phyloP scores from a whole-genome alignment of 345 rosid genomes.

The Acer negundo region DNA sequence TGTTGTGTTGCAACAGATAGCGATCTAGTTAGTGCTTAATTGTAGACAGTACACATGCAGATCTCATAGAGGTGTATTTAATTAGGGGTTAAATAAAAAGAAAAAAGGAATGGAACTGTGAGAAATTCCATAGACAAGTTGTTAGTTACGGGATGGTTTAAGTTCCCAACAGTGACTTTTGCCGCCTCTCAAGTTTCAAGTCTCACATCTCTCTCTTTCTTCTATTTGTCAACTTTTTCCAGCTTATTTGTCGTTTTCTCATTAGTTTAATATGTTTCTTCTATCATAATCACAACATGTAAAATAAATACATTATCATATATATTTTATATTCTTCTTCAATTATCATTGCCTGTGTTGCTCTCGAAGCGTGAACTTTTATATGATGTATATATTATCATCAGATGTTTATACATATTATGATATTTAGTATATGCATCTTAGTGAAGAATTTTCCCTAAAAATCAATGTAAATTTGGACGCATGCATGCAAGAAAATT shows the following conservation, averaged over 20 bases:
- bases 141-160: constrained; percentile 36
- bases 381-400: no score
- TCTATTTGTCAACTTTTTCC: constrained; percentile 22
- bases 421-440: no score
- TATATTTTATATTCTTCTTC: no score
- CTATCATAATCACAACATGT: neutral
- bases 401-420: no score
- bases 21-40: neutral
- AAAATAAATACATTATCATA: neutral
- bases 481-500: no score
- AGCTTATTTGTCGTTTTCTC: constrained; percentile 14
- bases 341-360: neutral
- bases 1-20: neutral
- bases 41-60: neutral
- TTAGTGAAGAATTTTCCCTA: neutral
- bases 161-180: constrained; percentile 50
- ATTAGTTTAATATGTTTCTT: neutral
- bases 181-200: constrained; percentile 15
- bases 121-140: constrained; percentile 32
- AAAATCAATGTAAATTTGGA: no score
- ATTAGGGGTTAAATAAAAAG: constrained; percentile 21
- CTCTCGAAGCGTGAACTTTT: neutral
- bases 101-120: neutral
- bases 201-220: neutral
- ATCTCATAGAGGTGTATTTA: constrained; percentile 10